These are phyloP conservation scores for Erysimum pusillum DNA, from an alignment of 441 rosid genomes.

Conservation along the genomic window DNA sequence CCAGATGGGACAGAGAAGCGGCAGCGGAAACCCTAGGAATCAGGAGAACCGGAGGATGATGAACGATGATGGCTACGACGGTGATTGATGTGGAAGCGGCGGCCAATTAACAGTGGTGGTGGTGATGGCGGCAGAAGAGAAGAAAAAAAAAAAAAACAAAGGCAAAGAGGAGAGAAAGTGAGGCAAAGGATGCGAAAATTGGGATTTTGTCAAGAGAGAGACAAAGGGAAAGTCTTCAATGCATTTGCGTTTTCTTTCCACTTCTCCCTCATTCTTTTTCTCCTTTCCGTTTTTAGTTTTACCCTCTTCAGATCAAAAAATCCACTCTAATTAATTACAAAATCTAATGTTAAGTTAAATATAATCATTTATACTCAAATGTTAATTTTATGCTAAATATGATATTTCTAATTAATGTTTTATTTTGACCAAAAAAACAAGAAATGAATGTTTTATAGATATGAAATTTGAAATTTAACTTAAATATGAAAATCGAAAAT, in stretches of 20 bases:
- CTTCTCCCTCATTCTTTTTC: constrained; percentile 43
- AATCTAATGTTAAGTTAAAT: neutral
- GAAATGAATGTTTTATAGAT: neutral
- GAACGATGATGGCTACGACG: constrained; percentile 19
- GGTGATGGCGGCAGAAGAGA: constrained; percentile 33
- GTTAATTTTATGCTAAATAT: neutral
- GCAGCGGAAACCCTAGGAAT: constrained; percentile 38
- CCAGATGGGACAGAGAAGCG: constrained; percentile 33
- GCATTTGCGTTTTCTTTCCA: constrained; percentile 45
- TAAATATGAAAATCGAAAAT: neutral
- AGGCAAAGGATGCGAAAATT: constrained; percentile 41
- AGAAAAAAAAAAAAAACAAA: neutral
- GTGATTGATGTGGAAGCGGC: constrained; percentile 27
- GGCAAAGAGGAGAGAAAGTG: constrained; percentile 34
- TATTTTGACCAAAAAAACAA: no score
- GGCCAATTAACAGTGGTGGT: constrained; percentile 39
- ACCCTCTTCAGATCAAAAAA: constrained; percentile 3
- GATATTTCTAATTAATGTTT: neutral
- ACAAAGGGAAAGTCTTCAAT: constrained; percentile 51
- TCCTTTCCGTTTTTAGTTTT: constrained; percentile 40
- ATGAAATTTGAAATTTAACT: neutral
- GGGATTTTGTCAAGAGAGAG: constrained; percentile 51
- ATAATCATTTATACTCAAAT: neutral
- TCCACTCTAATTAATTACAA: constrained; percentile 17
- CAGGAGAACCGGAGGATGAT: neutral